A percentile compares a stretch with the other conserved stretches of the same genome.
phyloP scores from a whole-genome alignment of 2,329 filamentous ascomycete genomes.

The Cercospora sp. region DNA sequence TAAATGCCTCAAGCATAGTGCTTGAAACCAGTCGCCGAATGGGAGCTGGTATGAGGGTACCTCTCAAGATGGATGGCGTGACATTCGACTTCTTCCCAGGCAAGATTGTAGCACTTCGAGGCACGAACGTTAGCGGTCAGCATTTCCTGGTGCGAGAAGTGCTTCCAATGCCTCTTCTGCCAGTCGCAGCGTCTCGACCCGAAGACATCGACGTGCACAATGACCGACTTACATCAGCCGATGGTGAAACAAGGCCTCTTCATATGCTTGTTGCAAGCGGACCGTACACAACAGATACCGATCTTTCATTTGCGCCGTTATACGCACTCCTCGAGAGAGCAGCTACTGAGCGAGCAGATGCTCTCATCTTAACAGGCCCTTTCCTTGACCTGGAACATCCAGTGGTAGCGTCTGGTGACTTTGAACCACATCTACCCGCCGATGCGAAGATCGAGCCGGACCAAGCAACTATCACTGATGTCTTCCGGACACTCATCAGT shows the following conservation, averaged over 20 bases:
- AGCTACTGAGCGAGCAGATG: constrained; percentile 72
- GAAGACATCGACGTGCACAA: constrained; percentile 67
- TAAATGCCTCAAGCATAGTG: constrained; percentile 82
- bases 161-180: constrained; percentile 71
- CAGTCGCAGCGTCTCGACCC: constrained; percentile 69
- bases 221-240: constrained; percentile 64
- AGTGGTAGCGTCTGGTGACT: constrained; percentile 63
- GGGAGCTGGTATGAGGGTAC: constrained; percentile 79
- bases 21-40: constrained; percentile 83
- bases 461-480: constrained; percentile 73
- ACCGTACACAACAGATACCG: constrained; percentile 89
- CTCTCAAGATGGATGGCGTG: constrained; percentile 72
- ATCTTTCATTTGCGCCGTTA: constrained; percentile 85
- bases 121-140: constrained; percentile 81
- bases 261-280: constrained; percentile 78
- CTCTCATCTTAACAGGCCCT: constrained; percentile 77
- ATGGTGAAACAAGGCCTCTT: constrained; percentile 65
- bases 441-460: constrained; percentile 57
- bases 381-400: constrained; percentile 94
- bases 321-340: constrained; percentile 78
- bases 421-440: constrained; percentile 47
- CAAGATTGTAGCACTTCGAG: constrained; percentile 84
- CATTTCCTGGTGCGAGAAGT: constrained; percentile 80
- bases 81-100: constrained; percentile 88
- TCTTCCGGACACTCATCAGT: constrained; percentile 80